Conservation (phyloP, 208 protist genomes). For the Acanthamoeba sp. region DNA sequence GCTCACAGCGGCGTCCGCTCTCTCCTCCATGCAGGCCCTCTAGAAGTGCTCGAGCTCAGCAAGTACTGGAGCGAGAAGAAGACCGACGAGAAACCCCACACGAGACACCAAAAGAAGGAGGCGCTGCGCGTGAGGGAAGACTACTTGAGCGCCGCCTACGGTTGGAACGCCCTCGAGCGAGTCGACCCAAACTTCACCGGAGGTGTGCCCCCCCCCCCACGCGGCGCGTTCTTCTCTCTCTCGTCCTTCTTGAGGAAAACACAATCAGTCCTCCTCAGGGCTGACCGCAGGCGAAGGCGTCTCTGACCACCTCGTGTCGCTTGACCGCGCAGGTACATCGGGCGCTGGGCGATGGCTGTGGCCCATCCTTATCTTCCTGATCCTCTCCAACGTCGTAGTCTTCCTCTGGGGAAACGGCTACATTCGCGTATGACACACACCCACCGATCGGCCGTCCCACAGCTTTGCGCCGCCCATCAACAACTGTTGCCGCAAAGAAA, state of each 20-base stretch:
- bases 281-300: no score
- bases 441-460: no score
- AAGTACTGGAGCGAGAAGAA: constrained; percentile 38
- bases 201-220: neutral
- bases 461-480: no score
- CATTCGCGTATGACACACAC: neutral
- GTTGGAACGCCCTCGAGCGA: constrained; percentile 33
- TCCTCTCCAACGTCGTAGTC: neutral
- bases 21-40: no score
- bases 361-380: neutral
- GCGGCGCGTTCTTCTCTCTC: neutral
- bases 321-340: neutral
- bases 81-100: neutral
- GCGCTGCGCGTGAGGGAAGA: neutral
- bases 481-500: no score
- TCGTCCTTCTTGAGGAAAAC: no score
- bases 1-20: no score
- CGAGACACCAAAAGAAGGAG: constrained; percentile 2
- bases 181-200: constrained; percentile 30
- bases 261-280: no score
- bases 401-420: constrained; percentile 43
- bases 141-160: neutral
- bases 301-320: neutral
- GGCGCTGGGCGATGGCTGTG: neutral
- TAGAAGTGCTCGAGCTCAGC: neutral